Conservation (phyloP, 1,284 basidiomycete genomes). For the Porogramme epimiltina region DNA sequence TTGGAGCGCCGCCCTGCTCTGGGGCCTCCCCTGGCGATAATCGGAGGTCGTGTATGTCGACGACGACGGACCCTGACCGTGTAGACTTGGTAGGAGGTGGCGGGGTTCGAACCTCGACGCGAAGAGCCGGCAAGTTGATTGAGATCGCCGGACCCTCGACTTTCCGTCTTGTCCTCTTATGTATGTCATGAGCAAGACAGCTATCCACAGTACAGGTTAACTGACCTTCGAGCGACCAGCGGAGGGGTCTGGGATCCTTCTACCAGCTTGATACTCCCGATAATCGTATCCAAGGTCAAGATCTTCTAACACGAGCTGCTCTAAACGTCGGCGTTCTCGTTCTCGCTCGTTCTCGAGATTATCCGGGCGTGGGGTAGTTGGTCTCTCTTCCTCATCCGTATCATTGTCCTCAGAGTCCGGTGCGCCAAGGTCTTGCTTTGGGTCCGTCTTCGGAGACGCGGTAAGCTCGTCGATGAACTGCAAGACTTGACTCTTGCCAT, state of each 20-base stretch:
- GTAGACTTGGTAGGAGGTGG: constrained; percentile 41
- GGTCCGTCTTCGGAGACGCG: constrained; percentile 15
- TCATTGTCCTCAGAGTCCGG: constrained; percentile 13
- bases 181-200: background rate
- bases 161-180: constrained; percentile 12
- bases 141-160: constrained; percentile 25
- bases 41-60: constrained; percentile 62
- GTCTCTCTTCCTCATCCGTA: constrained; percentile 32
- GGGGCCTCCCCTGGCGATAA: constrained; percentile 38
- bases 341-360: constrained; percentile 35
- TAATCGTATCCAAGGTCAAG: constrained; percentile 54
- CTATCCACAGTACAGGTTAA: background rate
- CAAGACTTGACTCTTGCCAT: constrained; percentile 34
- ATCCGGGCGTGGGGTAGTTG: constrained; percentile 35
- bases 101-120: constrained; percentile 61
- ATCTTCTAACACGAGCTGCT: constrained; percentile 56
- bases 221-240: constrained; percentile 25
- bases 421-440: constrained; percentile 9
- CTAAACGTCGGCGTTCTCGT: constrained; percentile 43
- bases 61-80: constrained; percentile 68
- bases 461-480: constrained; percentile 42
- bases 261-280: constrained; percentile 23
- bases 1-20: constrained; percentile 22
- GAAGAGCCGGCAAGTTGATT: constrained; percentile 52
- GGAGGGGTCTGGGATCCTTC: background rate